Base-by-base conservation (phyloP, 2,329 filamentous ascomycete species). In the Basipetospora sp. region DNA sequence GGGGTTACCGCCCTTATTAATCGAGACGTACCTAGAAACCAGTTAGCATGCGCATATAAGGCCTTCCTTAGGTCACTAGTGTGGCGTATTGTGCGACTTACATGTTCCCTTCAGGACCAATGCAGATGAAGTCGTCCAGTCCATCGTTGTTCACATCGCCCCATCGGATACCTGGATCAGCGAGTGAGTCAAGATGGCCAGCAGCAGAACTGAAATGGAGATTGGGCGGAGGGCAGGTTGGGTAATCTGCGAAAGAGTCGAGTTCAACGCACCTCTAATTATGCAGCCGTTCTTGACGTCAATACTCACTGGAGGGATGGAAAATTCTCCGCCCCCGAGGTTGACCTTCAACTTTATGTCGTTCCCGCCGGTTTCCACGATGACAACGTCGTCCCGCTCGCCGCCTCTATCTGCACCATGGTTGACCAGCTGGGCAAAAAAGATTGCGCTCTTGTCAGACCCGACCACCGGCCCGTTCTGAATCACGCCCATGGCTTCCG, bases 91-190 rank as follows among this genome's bases (percentile, higher is more conserved):
- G 1, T 38, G 36, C 14, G 14, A 30, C 5, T 29, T 39, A 44
- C 27, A 40, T 29, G 16, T 37, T 34, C 37, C 43, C 54, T 2
- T 49, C 45, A 3, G 41, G 39, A 15, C 25, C 37, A 31, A 54
- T 44, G 41, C 53, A 57, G 20, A 56, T 43, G 31, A 53, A 44
- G 33, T 54, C 53, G 33, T 53, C 52, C 6, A 52, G 40, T 9
- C 47, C 47, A 19, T 52, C 50, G 4, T 30, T 32, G 17, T 44
- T 44, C 15, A 38, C 18, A 17, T 38, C 36, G 20, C n/a, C 18
- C 10, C 42, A 45, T 5, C 36, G 22, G 5, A 44, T 8, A 10
- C 41, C 41, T n/a, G n/a, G n/a, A n/a, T n/a, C n/a, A n/a, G n/a
- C n/a, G n/a, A n/a, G n/a, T n/a, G n/a, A n/a, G n/a, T n/a, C n/a